phyloP scores from a whole-genome alignment of 2,329 filamentous ascomycete genomes.

The Paraconiothyrium brasiliense region DNA sequence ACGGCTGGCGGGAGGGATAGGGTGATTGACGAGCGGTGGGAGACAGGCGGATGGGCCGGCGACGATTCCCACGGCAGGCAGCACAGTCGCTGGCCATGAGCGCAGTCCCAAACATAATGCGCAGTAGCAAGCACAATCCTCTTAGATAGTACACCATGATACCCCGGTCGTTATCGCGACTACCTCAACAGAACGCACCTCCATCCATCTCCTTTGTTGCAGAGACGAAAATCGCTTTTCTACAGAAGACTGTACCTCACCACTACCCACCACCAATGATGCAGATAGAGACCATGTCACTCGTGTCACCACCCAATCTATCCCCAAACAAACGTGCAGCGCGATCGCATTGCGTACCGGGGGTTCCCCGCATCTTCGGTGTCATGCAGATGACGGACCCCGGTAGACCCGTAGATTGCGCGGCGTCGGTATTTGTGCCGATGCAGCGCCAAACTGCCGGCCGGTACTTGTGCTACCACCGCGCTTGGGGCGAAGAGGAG shows the following conservation, averaged over 20 bases:
- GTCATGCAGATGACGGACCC: constrained; percentile 11
- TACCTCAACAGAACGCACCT: neutral
- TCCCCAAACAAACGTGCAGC: neutral
- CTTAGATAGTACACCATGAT: constrained; percentile 3
- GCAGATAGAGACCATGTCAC: neutral
- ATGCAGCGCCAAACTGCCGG: constrained; percentile 9
- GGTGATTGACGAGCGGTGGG: constrained; percentile 8
- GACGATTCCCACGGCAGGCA: neutral
- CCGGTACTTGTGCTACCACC: constrained; percentile 1
- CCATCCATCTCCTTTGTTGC: no score
- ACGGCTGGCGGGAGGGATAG: constrained; percentile 1
- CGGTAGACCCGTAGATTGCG: constrained; percentile 5
- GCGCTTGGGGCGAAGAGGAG: constrained; percentile 5
- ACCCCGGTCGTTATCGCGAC: constrained; percentile 11
- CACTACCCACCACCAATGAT: neutral
- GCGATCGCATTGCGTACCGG: neutral
- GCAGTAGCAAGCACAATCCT: neutral
- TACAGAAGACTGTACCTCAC: neutral
- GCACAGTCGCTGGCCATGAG: neutral
- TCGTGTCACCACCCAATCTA: neutral
- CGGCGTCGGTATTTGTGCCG: constrained; percentile 12
- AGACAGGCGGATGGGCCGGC: constrained; percentile 3
- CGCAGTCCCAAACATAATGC: no score
- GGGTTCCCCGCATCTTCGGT: constrained; percentile 10
- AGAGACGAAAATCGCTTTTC: no score